Percentiles rank a stretch among this genome's conserved stretches.
phyloP scores from a whole-genome alignment of 169 alveolate genomes.

The Babesia bovis region DNA sequence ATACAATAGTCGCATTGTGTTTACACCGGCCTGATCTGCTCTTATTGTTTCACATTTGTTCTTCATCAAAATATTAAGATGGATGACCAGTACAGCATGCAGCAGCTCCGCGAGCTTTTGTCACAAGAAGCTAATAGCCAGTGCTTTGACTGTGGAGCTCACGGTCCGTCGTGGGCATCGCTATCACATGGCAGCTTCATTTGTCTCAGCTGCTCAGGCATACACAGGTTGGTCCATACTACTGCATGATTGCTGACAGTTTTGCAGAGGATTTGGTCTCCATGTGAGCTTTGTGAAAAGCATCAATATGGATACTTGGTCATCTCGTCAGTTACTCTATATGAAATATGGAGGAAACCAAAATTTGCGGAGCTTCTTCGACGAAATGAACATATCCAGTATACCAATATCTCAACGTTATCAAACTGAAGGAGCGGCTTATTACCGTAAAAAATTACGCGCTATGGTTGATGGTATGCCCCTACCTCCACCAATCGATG shows the following conservation, averaged over 20 bases:
- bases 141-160: conserved; percentile 80
- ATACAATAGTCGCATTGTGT: no score
- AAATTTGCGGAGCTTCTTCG: conserved; percentile 68
- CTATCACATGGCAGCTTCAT: conserved; percentile 92
- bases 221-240: conserved; percentile 62
- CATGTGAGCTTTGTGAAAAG: conserved; percentile 91
- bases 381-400: conserved; percentile 68
- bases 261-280: conserved; percentile 85
- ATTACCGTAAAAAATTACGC: conserved; percentile 66
- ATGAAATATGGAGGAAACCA: conserved; percentile 81
- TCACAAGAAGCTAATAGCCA: conserved; percentile 58
- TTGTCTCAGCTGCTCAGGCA: conserved; percentile 93
- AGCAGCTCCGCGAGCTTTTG: conserved; percentile 57
- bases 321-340: conserved; percentile 84
- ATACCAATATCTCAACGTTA: conserved; percentile 72
- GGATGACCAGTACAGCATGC: conserved; percentile 43
- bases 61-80: conserved; percentile 1
- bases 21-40: no score
- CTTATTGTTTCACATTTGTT: no score
- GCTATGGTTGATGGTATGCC: conserved; percentile 62
- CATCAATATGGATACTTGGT: conserved; percentile 92
- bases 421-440: conserved; percentile 78
- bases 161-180: conserved; percentile 95
- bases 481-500: conserved; percentile 54
- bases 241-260: no score